Base-by-base conservation (phyloP, 2,329 filamentous ascomycete genomes). In the Colletotrichum sp. region DNA sequence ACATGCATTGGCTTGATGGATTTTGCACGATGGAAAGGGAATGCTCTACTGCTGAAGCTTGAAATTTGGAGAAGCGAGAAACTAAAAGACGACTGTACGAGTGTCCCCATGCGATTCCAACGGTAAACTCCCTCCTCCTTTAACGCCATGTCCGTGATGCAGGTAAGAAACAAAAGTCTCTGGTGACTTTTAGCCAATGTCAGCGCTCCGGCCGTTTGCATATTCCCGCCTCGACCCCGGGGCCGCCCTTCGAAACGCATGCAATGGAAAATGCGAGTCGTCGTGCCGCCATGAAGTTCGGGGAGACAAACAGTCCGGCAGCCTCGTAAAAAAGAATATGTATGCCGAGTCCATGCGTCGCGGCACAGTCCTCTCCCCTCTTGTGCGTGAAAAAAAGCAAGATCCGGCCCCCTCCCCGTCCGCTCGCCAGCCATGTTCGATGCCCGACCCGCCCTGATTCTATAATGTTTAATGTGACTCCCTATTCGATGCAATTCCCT, bases 131-230 rank as follows among this genome's bases (percentile, higher is more conserved):
- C 44, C n/a, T 21, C 4, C 10, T 12, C 44, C n/a, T 21, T 52
- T 3, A 75, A 75, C 72, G 72, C 72, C 72, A 12, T 60, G 39
- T 67, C 69, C 69, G 62, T 71, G 34, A 75, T 75, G 72, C 72
- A 52, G 55, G 44, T 49, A 21, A 62, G 57, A 30, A 30, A 36
- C 18, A 55, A 49, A 39, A 57, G 36, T 57, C 39, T 36, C 30
- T 30, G 12, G 13, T 24, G 68, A 60, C 52, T 28, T 34, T 65
- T 34, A 44, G 21, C 63, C 34, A 65, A n/a, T 28, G 63, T 18
- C 24, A 59, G 26, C 2, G 24, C 55, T 59, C 55, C 55, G 55
- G 18, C 28, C 16, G 28, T n/a, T 62, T 5, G 24, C 28, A 6
- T 52, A n/a, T 59, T 12, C 39, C 24, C 24, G 18, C 64, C 39